These are phyloP conservation scores for Nakazawaea pomicola DNA, from an alignment of 805 yeast genomes.

Conservation along the genomic window DNA sequence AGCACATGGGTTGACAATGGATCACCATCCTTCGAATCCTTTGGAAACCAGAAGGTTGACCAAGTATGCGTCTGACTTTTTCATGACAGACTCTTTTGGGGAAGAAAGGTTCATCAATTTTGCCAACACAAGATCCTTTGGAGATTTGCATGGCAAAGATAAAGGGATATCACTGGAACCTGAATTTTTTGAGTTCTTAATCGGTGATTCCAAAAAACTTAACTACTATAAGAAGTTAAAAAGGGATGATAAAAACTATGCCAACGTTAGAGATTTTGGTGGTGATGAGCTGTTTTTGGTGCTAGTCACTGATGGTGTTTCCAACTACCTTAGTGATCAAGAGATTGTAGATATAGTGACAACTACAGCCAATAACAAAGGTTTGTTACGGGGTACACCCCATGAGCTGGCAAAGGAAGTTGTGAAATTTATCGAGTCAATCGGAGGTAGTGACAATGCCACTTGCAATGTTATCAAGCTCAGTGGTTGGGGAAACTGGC, in stretches of 20 bases:
- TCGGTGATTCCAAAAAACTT: slow-evolving; percentile 55
- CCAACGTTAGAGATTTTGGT: slow-evolving; percentile 42
- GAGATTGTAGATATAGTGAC: slow-evolving; percentile 85
- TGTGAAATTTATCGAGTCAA: slow-evolving; percentile 72
- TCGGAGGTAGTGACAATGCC: slow-evolving; percentile 96
- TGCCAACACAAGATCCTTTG: slow-evolving; percentile 93
- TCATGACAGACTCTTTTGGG: slow-evolving; percentile 88
- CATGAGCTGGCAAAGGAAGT: slow-evolving; percentile 84
- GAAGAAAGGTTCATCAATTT: slow-evolving; percentile 74
- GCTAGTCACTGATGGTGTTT: slow-evolving; percentile 82
- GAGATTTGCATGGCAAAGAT: slow-evolving; percentile 76
- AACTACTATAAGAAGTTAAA: slow-evolving; percentile 22
- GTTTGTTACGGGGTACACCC: slow-evolving; percentile 72
- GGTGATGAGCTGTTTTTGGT: slow-evolving; percentile 88
- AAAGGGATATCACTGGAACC: slow-evolving; percentile 93
- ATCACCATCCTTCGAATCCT: slow-evolving; percentile 86
- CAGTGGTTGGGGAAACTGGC: slow-evolving; percentile 95
- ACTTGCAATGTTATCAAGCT: slow-evolving; percentile 79
- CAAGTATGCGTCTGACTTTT: slow-evolving; percentile 54
- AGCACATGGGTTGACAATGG: slow-evolving; percentile 71
- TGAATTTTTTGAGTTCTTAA: slow-evolving; percentile 62
- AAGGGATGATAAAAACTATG: slow-evolving; percentile 15
- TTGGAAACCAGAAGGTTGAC: slow-evolving; percentile 70
- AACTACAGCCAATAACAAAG: slow-evolving; percentile 56
- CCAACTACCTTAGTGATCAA: slow-evolving; percentile 78